A percentile compares a stretch with the other conserved stretches of the same genome.
Conservation (phyloP, 768 basidiomycete species). For the Lentinula boryana region DNA sequence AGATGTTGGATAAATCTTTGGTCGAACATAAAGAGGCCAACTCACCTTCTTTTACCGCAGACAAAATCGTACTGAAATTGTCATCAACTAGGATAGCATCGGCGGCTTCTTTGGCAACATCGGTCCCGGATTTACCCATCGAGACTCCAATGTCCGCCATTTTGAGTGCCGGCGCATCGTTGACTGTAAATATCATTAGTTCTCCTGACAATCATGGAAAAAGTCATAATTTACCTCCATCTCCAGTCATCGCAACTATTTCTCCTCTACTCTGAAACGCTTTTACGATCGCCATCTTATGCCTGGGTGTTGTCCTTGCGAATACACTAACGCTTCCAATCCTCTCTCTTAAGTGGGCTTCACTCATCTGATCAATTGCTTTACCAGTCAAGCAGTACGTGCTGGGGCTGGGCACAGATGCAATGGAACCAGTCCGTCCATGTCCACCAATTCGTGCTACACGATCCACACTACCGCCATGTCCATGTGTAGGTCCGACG, state of each 20-base stretch:
- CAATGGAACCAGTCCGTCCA: neutral
- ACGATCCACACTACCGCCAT: constrained; percentile 15
- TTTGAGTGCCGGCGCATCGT: constrained; percentile 94
- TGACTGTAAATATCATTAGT: constrained; percentile 45
- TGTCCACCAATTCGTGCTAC: constrained; percentile 9
- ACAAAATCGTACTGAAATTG: constrained; percentile 91
- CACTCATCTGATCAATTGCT: constrained; percentile 80
- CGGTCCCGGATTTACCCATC: constrained; percentile 98
- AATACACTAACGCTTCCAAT: constrained; percentile 84
- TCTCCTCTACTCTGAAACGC: constrained; percentile 87
- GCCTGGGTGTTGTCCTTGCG: constrained; percentile 91
- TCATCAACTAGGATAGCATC: constrained; percentile 97
- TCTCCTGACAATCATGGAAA: constrained; percentile 4
- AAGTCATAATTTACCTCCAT: constrained; percentile 61
- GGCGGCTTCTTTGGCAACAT: constrained; percentile 97
- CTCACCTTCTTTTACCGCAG: constrained; percentile 89
- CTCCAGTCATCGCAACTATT: constrained; percentile 96
- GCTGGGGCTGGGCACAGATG: neutral
- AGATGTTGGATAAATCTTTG: constrained; percentile 6
- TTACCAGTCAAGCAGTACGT: constrained; percentile 69
- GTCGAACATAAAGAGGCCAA: neutral
- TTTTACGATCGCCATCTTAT: constrained; percentile 96
- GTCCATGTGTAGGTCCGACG: constrained; percentile 38
- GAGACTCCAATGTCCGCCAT: constrained; percentile 98
- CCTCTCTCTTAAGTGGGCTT: constrained; percentile 73